Evolutionary conservation across 495 filamentous ascomycete genomes (phyloP).

Genomic region (Talaromyces nanjingensis): DNA sequence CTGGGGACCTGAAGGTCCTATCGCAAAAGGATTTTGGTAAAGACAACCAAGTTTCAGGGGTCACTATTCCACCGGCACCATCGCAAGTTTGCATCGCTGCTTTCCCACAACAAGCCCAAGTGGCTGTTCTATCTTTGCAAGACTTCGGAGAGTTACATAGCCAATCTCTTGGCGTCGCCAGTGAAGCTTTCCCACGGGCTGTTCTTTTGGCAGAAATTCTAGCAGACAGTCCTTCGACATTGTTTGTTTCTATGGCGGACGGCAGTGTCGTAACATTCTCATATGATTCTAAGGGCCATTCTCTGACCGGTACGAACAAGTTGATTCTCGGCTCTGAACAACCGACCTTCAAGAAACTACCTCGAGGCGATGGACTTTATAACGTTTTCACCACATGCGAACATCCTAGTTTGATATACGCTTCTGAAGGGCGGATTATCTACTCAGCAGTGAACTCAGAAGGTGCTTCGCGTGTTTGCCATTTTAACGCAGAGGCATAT

Average conservation of each 20-base stretch:
- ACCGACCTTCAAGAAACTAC: slow-evolving; percentile 70
- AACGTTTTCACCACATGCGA: slow-evolving; percentile 94
- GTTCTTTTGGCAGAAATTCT: slow-evolving; percentile 72
- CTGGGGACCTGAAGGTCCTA: slow-evolving; percentile 47
- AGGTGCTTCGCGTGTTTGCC: slow-evolving; percentile 68
- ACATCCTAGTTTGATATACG: slow-evolving; percentile 88
- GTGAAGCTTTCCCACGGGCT: slow-evolving; percentile 71
- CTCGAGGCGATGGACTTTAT: slow-evolving; percentile 52
- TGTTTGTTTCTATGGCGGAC: slow-evolving; percentile 93
- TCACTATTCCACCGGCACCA: slow-evolving; percentile 53
- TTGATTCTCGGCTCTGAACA: slow-evolving; percentile 83
- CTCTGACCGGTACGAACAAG: slow-evolving; percentile 65
- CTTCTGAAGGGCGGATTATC: slow-evolving; percentile 75
- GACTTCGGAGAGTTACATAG: slow-evolving; percentile 57
- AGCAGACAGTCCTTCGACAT: slow-evolving; percentile 52
- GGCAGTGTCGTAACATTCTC: slow-evolving; percentile 84
- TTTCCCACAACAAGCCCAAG: slow-evolving; percentile 71
- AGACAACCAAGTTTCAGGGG: slow-evolving; percentile 73
- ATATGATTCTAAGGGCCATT: slow-evolving; percentile 49
- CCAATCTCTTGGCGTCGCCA: slow-evolving; percentile 49
- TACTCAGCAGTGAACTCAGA: slow-evolving; percentile 96
- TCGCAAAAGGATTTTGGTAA: slow-evolving; percentile 51
- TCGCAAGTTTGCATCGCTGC: slow-evolving; percentile 62
- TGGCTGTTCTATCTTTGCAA: slow-evolving; percentile 61
- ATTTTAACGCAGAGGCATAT: slow-evolving; percentile 75